Percentiles rank a stretch among this genome's conserved stretches.
Evolutionary conservation across 2,329 filamentous ascomycete genomes (phyloP).

Genomic region (Tolypocladium pustulatum): DNA sequence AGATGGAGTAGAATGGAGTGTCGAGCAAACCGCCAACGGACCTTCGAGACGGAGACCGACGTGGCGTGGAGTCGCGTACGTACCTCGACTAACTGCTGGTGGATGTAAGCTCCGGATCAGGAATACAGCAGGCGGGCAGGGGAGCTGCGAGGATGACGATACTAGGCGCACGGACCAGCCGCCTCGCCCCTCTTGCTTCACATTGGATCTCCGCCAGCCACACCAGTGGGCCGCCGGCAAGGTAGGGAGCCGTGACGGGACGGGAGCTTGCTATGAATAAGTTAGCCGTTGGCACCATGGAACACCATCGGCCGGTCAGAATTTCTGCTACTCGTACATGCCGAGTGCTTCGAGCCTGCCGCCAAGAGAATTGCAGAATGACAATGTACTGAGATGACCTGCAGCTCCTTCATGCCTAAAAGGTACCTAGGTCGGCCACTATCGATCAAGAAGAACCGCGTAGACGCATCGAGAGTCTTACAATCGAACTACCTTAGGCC

Average conservation of each 20-base stretch:
- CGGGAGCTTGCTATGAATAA: too few species aligned
- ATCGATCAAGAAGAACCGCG: not conserved
- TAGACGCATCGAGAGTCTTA: not conserved
- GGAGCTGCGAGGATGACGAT: slow-evolving; percentile 8
- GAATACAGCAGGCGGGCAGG: not conserved
- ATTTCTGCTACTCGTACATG: too few species aligned
- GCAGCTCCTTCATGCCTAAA: too few species aligned
- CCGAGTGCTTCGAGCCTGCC: too few species aligned
- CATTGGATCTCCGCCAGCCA: not conserved
- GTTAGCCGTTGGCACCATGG: too few species aligned
- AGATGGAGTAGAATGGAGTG: not conserved
- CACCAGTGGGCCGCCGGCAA: not conserved
- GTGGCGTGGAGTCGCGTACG: not conserved
- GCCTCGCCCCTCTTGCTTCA: not conserved
- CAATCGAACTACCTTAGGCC: too few species aligned
- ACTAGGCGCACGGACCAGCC: slow-evolving; percentile 7
- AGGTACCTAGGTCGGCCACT: too few species aligned
- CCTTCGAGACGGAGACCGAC: not conserved
- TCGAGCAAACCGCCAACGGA: not conserved
- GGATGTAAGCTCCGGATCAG: slow-evolving; percentile 3
- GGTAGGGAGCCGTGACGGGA: too few species aligned
- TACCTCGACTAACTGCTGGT: not conserved
- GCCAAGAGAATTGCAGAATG: too few species aligned
- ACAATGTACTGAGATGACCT: too few species aligned
- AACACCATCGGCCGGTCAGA: too few species aligned